These are phyloP conservation scores for Oryza brachyantha DNA, from an alignment of 176 grass and related monocot genomes.

Conservation along the genomic window DNA sequence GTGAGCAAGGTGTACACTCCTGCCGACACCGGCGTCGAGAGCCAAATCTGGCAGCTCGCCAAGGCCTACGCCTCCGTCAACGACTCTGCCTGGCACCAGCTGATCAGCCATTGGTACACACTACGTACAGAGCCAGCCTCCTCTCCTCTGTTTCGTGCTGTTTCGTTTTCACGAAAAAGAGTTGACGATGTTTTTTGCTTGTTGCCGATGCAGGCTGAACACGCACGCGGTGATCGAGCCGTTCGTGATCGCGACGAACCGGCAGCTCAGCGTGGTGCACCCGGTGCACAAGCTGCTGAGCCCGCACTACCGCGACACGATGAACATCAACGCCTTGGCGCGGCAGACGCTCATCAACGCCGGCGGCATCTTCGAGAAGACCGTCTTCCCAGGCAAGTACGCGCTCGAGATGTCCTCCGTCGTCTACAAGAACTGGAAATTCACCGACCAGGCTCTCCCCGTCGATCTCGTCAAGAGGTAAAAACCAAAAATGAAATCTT, in stretches of 20 bases:
- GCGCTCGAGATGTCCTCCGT: slow-evolving; percentile 65
- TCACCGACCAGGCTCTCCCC: slow-evolving; percentile 77
- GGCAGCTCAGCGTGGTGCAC: slow-evolving; percentile 73
- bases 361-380: slow-evolving; percentile 64
- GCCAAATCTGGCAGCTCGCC: slow-evolving; percentile 78
- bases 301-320: slow-evolving; percentile 83
- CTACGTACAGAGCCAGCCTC: background rate
- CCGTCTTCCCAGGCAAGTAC: slow-evolving; percentile 69
- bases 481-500: background rate
- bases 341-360: slow-evolving; percentile 80
- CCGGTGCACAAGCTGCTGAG: slow-evolving; percentile 82
- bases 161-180: background rate
- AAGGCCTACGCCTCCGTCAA: slow-evolving; percentile 91
- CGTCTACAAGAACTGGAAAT: slow-evolving; percentile 83
- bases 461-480: slow-evolving; percentile 82
- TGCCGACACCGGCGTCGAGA: slow-evolving; percentile 31
- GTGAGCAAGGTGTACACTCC: slow-evolving; percentile 62
- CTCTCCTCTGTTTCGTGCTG: background rate
- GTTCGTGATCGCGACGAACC: slow-evolving; percentile 72
- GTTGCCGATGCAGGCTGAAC: slow-evolving; percentile 62
- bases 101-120: slow-evolving; percentile 98
- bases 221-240: slow-evolving; percentile 88
- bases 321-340: slow-evolving; percentile 93
- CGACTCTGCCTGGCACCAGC: slow-evolving; percentile 90
- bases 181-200: background rate